Evolutionary conservation across 805 yeast genomes (phyloP).

Genomic region (Yarrowia keelungensis): DNA sequence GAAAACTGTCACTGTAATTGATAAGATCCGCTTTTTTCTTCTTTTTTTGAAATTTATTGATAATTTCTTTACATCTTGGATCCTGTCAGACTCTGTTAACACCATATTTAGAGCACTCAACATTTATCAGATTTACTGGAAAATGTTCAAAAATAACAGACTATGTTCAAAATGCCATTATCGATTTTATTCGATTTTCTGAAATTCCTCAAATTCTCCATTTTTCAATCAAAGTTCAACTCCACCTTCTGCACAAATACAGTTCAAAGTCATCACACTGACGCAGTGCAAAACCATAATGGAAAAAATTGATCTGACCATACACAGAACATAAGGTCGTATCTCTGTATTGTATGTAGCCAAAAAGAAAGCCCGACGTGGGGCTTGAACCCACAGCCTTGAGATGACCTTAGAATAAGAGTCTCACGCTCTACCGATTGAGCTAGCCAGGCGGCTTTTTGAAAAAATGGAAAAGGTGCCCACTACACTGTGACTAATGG

Average conservation of each 20-base stretch:
- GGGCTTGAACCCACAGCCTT: slow-evolving; percentile 39
- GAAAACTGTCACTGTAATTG: too few relatives aligned
- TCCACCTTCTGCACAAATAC: neutral
- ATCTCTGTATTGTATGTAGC: neutral
- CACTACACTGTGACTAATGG: neutral
- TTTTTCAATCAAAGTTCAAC: too few relatives aligned
- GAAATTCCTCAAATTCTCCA: too few relatives aligned
- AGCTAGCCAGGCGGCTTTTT: slow-evolving; percentile 27
- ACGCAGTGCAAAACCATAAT: neutral
- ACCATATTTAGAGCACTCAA: too few relatives aligned
- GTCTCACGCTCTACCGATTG: slow-evolving; percentile 38
- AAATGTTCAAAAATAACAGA: too few relatives aligned
- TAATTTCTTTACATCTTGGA: too few relatives aligned
- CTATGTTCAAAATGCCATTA: too few relatives aligned
- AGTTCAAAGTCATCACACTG: neutral
- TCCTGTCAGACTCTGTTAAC: too few relatives aligned
- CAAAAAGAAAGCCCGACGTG: slow-evolving; percentile 36
- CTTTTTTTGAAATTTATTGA: too few relatives aligned
- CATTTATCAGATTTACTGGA: too few relatives aligned
- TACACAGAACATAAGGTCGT: neutral
- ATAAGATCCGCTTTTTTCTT: too few relatives aligned
- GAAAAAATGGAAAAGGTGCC: neutral
- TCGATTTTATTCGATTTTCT: too few relatives aligned
- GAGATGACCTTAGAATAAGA: slow-evolving; percentile 18
- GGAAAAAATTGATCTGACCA: neutral